Evolutionary conservation across 805 yeast species (phyloP).

Genomic region (Candida lessepsii): DNA sequence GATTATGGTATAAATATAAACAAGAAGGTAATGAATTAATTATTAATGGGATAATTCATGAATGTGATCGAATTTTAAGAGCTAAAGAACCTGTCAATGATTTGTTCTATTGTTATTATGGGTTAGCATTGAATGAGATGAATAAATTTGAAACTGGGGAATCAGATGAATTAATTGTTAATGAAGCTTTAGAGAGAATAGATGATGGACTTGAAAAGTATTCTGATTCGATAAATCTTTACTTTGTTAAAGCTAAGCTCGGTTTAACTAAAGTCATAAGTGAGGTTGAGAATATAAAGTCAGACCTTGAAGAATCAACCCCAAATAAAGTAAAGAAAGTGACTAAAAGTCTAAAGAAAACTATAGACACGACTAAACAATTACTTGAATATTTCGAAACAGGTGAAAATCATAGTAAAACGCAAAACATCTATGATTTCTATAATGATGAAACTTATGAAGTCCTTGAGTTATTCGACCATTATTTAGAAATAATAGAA

Average conservation of each 20-base stretch:
- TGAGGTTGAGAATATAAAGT: conserved; percentile 35
- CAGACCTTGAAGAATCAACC: too few species aligned
- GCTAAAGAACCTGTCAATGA: conserved; percentile 22
- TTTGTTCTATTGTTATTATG: conserved; percentile 50
- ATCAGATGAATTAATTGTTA: conserved; percentile 46
- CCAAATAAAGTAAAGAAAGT: too few species aligned
- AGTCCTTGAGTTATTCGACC: conserved; percentile 60
- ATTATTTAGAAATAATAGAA: conserved; percentile 56
- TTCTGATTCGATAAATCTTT: conserved; percentile 46
- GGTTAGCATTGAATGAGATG: conserved; percentile 64
- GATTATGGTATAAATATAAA: conserved; percentile 65
- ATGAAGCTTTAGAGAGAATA: conserved; percentile 70
- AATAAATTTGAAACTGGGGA: conserved; percentile 43
- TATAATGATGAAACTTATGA: conserved; percentile 47
- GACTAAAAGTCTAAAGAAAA: too few species aligned
- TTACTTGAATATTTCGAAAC: conserved; percentile 33
- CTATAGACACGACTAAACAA: conserved; percentile 29
- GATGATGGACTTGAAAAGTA: conserved; percentile 53
- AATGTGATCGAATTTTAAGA: conserved; percentile 78
- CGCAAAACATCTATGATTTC: conserved; percentile 25
- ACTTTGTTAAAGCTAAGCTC: conserved; percentile 55
- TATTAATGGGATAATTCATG: conserved; percentile 85
- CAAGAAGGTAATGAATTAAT: conserved; percentile 52
- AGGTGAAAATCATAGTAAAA: conserved; percentile 35
- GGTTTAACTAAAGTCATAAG: conserved; percentile 53